Evolutionary conservation across 2,329 filamentous ascomycete species (phyloP), one percentile per base, ranked within the genome.

Genomic region (Xylariaceae sp.): DNA sequence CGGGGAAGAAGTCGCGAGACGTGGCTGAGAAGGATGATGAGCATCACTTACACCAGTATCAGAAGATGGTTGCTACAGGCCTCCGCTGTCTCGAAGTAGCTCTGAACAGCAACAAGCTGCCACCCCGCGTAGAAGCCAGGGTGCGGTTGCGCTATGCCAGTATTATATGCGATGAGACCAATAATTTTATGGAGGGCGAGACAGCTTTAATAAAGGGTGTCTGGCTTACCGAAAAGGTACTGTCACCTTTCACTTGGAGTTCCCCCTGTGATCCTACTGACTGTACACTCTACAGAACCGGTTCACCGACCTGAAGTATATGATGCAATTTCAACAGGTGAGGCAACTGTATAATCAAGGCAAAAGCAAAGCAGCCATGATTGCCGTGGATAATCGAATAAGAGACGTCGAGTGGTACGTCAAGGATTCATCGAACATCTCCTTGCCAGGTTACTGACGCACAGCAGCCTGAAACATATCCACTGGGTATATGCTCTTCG

Each of bases 401-500:
- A 67, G 73, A 0, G 82, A 89, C 54, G 81, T 81, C 22, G 77
- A 84, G 60, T 76, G 81, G 67, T 83, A 66, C 55, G 78, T 63
- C 17, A 12, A 13, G 16, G 8, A 4, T n/a, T 13, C 13, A 6
- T 32, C 6, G 6, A 17, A 7, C 16, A 17, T n/a, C 6, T 13
- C 4, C 12, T 24, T 26, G 17, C 12, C 16, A 30, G n/a, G 19
- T 33, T 33, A 24, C 42, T 36, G 19, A 37, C 18, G 15, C 16
- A 19, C 31, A 16, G 13, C 45, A 79, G 71, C 28, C 40, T 80
- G 54, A 79, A 82, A 56, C 82, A 86, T 52, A 68, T 75, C 8
- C 76, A 81, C 37, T 91, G 87, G 87, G 73, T 83, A 13, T 91
- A 90, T 57, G 83, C 83, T 0, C 85, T 90, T 53, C 80, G 85